These are phyloP conservation scores for Capsicum chinense DNA, from an alignment of 257 asterid species.

Conservation along the genomic window DNA sequence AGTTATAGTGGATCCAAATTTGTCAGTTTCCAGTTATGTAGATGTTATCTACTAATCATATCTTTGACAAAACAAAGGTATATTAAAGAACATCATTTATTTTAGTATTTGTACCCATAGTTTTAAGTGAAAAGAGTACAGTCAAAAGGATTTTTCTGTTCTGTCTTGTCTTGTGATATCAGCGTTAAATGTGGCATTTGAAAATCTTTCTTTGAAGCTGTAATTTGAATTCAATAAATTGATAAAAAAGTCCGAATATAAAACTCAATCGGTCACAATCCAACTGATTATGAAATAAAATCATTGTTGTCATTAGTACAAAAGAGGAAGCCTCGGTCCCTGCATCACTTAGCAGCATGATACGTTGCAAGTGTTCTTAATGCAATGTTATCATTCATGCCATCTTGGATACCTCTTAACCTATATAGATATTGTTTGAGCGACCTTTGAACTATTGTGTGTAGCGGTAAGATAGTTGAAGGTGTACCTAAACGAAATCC, in stretches of 20 bases:
- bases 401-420: background rate
- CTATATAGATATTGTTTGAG: background rate
- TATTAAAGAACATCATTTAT: background rate
- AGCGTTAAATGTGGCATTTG: background rate
- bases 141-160: background rate
- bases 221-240: background rate
- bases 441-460: background rate
- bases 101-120: background rate
- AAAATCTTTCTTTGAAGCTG: background rate
- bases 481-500: background rate
- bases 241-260: background rate
- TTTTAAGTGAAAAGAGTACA: background rate
- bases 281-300: background rate
- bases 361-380: background rate
- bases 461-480: background rate
- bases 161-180: slow-evolving; percentile 3
- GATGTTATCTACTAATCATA: background rate
- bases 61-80: background rate
- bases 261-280: background rate
- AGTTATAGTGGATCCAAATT: background rate
- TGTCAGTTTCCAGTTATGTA: background rate
- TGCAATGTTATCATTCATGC: background rate
- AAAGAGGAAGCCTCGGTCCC: background rate
- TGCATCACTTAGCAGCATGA: background rate
- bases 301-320: background rate